These are phyloP conservation scores for Argentina anserina DNA, from an alignment of 306 rosid species.

Conservation along the genomic window DNA sequence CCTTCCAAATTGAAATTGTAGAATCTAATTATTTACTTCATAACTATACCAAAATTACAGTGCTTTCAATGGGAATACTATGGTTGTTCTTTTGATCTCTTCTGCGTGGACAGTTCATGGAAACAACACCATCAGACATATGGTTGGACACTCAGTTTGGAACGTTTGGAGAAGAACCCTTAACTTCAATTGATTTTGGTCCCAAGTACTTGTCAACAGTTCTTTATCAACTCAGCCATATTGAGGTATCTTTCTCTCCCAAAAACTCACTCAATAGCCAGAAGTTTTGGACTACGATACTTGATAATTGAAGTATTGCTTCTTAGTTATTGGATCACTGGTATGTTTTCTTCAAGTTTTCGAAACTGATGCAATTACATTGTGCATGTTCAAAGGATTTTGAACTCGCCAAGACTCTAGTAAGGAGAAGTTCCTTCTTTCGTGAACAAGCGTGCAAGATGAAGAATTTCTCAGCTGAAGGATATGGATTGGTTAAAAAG, in stretches of 20 bases:
- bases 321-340: neutral
- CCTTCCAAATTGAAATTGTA: neutral
- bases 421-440: conserved; percentile 40
- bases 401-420: conserved; percentile 37
- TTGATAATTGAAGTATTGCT: neutral
- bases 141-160: conserved; percentile 40
- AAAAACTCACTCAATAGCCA: neutral
- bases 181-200: conserved; percentile 36
- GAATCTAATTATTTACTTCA: neutral
- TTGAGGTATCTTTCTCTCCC: conserved; percentile 35
- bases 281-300: neutral
- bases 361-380: neutral
- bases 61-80: neutral
- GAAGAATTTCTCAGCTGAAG: conserved; percentile 30
- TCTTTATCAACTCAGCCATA: conserved; percentile 48
- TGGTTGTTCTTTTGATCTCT: neutral
- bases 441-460: conserved; percentile 32
- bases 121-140: conserved; percentile 17
- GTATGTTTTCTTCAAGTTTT: neutral
- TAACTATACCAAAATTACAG: neutral
- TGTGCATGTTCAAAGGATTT: conserved; percentile 33
- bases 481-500: conserved; percentile 39
- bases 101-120: conserved; percentile 18
- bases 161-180: conserved; percentile 23
- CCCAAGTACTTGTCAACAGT: conserved; percentile 21